Evolutionary conservation across 225 moss, liverwort and hornwort genomes (phyloP), one percentile per base, ranked within the genome.

Genomic region (Anthoceros angustus): DNA sequence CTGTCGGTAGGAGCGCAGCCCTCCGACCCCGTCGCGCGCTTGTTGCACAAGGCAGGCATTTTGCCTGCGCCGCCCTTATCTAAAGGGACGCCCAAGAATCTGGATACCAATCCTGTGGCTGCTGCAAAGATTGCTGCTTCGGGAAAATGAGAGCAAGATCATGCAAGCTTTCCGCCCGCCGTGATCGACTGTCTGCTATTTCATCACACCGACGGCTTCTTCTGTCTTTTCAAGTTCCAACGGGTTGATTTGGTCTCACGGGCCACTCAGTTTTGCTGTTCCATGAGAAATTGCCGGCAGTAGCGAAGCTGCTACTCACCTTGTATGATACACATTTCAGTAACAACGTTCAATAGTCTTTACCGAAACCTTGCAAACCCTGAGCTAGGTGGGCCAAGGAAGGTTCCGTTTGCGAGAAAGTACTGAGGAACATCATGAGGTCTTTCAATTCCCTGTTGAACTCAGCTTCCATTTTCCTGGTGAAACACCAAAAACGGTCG

Each of bases 1-100:
- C 76, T 98, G 68, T 98, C 95, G 38, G 91, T 98, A 45, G 95
- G 91, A 76, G 95, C 95, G 67, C 95, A 91, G 72, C 91, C 95
- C 10, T 98, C 95, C 20, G 81, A 98, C 24, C 83, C 85, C 25
- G 95, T 98, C 7, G 79, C 91, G 70, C 83, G 82, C 74, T 42
- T 98, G 43, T 86, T 98, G 14, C 73, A 81, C 70, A 85, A 87
- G 75, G 95, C 85, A 41, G 91, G 91, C 43, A 77, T 98, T 40
- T 77, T 98, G 70, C 91, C 95, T 39, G 76, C 81, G 73, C 91
- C 95, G 41, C 86, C 95, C 9, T 46, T 75, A 70, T 84, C 88
- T 68, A 67, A 79, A 64, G 76, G 76, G 70, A 55, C 55, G 18
- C 55, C 55, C 12, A 55, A 55, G 55, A 55, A 20, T 18, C 18